Percentiles rank a stretch among this genome's conserved stretches.
phyloP scores from a whole-genome alignment of 176 grass and related monocot genomes.

The Typha latifolia region DNA sequence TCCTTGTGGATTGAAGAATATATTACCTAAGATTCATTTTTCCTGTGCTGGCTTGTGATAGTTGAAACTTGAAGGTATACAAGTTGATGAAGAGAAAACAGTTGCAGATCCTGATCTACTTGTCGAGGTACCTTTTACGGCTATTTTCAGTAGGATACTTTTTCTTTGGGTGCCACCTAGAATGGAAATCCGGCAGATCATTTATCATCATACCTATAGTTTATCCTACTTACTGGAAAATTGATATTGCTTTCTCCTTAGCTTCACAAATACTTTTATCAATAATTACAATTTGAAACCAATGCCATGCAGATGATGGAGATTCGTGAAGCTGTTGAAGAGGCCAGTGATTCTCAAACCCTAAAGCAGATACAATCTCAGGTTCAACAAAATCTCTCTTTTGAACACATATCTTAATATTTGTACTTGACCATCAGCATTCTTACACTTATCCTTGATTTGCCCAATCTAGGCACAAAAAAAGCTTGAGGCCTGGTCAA shows the following conservation, averaged over 20 bases:
- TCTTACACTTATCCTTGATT: conserved; percentile 2
- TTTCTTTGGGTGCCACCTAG: background rate
- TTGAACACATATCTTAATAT: background rate
- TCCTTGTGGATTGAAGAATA: no score
- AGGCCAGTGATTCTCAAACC: conserved; percentile 46
- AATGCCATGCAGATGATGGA: conserved; percentile 68
- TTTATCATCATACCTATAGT: no score
- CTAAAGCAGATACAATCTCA: conserved; percentile 61
- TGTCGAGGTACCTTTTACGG: conserved; percentile 40
- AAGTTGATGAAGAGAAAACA: conserved; percentile 90
- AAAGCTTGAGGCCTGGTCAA: conserved; percentile 51
- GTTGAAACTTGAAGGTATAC: conserved; percentile 62
- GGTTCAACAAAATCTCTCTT: conserved; percentile 29
- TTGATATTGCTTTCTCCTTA: no score
- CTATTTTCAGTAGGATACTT: background rate
- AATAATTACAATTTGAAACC: background rate
- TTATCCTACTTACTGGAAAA: no score
- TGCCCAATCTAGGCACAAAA: conserved; percentile 28
- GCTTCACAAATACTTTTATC: no score
- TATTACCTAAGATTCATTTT: background rate
- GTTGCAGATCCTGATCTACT: conserved; percentile 63
- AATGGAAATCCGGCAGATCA: no score
- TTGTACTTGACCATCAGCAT: background rate
- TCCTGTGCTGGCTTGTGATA: conserved; percentile 23
- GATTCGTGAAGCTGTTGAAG: conserved; percentile 65